Percentiles rank a stretch among this genome's conserved stretches.
These are phyloP conservation scores for Verticillium isaacii DNA, from an alignment of 2,329 filamentous ascomycete genomes.

Conservation along the genomic window DNA sequence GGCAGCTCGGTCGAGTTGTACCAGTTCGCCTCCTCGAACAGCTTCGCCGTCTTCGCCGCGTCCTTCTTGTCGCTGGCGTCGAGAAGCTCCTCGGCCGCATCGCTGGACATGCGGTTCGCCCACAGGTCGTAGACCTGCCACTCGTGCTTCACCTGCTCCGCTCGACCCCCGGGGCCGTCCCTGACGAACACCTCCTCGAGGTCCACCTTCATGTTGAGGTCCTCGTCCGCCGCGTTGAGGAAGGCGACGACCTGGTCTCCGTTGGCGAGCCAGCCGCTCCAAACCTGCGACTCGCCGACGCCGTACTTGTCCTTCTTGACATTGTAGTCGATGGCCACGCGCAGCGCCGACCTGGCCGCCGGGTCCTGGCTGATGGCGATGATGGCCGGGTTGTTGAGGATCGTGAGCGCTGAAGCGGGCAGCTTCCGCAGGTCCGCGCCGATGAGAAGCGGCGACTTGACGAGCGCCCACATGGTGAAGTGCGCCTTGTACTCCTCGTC, in stretches of 20 bases:
- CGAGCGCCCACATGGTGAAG: slow-evolving; percentile 39
- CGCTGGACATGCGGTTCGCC: slow-evolving; percentile 14
- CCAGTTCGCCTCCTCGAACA: slow-evolving; percentile 11
- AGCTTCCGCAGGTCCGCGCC: slow-evolving; percentile 27
- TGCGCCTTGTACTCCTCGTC: slow-evolving; percentile 34
- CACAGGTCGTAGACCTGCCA: slow-evolving; percentile 17
- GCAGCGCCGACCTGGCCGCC: slow-evolving; percentile 6
- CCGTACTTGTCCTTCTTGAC: slow-evolving; percentile 12
- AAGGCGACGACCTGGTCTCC: slow-evolving; percentile 13
- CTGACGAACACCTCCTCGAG: slow-evolving; percentile 16
- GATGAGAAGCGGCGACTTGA: slow-evolving; percentile 38
- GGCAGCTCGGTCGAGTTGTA: slow-evolving; percentile 15
- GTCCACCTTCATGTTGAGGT: slow-evolving; percentile 9
- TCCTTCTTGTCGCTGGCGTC: slow-evolving; percentile 3
- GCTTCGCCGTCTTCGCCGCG: not conserved
- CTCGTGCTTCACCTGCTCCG: slow-evolving; percentile 12
- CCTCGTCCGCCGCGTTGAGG: slow-evolving; percentile 12
- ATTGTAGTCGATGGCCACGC: slow-evolving; percentile 17
- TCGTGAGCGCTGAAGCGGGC: slow-evolving; percentile 5
- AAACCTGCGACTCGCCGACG: slow-evolving; percentile 22
- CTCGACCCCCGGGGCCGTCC: slow-evolving; percentile 15
- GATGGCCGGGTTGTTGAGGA: slow-evolving; percentile 13
- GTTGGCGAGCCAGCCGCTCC: slow-evolving; percentile 19
- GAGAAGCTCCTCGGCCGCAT: slow-evolving; percentile 9
- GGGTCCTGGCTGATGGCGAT: slow-evolving; percentile 27